Evolutionary conservation across 2,329 filamentous ascomycete genomes (phyloP), one percentile per base, ranked within the genome.

Genomic region (Trichoderma oligosporum): DNA sequence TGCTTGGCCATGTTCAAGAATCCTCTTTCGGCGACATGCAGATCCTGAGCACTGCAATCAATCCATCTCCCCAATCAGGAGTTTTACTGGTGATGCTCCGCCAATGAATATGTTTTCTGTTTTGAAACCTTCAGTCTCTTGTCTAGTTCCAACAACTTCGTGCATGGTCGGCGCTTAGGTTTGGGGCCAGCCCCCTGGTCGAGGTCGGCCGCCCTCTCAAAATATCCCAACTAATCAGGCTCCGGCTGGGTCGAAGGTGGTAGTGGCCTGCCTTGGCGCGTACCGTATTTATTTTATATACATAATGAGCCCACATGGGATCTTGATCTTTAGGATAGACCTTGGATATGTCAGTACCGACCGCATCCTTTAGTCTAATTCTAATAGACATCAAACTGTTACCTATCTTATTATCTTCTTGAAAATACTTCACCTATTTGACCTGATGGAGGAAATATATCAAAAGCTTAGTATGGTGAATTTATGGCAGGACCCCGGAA

Each of bases 391-490:
- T 29, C 16, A 6, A 38, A 9, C 4, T n/a, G n/a, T 20, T 12
- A 46, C 29, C 3, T 2, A 2, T 11, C 12, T 14, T 25, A 46
- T 16, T 11, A 16, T 12, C 9, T 18, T 24, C 2, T 25, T 12
- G 0, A 2, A 14, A 11, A 7, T 41, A 22, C 3, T 24, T 35
- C n/a, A 4, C 1, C 6, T 7, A 11, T n/a, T n/a, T 8, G 8
- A 3, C 38, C 31, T 25, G 20, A 71, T 71, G 68, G 68, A 71
- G 24, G 68, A 70, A 25, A 67, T 71, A 54, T 71, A 68, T 48
- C 58, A 65, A 6, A 70, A 68, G 44, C 65, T 71, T 42, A 61
- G 64, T 44, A 59, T 59, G 9, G 63, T 68, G 49, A 66, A 65
- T 35, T 53, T 65, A 1, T 63, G 64, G 47, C 59, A 58, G 3